These are phyloP conservation scores for Fusarium subtropicale DNA, from an alignment of 2,329 filamentous ascomycete genomes.

Conservation along the genomic window DNA sequence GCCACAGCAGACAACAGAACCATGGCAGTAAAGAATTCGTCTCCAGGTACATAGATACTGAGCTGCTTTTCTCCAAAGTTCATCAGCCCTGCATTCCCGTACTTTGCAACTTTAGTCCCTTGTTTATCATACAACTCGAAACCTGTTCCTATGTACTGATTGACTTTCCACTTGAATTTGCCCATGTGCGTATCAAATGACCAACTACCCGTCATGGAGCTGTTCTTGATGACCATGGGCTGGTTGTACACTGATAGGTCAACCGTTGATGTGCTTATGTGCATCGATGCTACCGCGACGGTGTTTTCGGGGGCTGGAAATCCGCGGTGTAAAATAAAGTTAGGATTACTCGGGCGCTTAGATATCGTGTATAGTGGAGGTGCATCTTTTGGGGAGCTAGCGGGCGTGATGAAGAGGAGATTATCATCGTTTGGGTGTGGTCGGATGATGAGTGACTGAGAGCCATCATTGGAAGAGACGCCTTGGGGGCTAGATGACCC, in stretches of 20 bases:
- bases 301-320: constrained; percentile 19
- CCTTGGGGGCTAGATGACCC: constrained; percentile 18
- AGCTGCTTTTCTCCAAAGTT: constrained; percentile 37
- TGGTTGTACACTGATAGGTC: constrained; percentile 40
- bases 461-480: neutral
- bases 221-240: constrained; percentile 35
- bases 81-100: constrained; percentile 28
- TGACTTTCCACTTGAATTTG: constrained; percentile 47
- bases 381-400: constrained; percentile 21
- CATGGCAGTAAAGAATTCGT: constrained; percentile 39
- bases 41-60: constrained; percentile 37
- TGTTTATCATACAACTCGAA: constrained; percentile 36
- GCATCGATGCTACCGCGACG: constrained; percentile 39
- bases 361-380: constrained; percentile 42
- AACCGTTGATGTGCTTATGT: constrained; percentile 28
- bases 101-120: constrained; percentile 37
- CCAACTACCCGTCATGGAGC: constrained; percentile 31
- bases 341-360: constrained; percentile 23
- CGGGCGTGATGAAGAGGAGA: constrained; percentile 27
- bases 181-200: constrained; percentile 37
- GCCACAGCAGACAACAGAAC: constrained; percentile 39
- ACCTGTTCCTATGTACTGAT: constrained; percentile 23
- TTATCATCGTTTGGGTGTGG: constrained; percentile 14
- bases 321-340: constrained; percentile 33
- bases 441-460: constrained; percentile 27